Evolutionary conservation across 1,284 basidiomycete species (phyloP), one percentile per base, ranked within the genome.

Genomic region (Rhodotorula sp.): DNA sequence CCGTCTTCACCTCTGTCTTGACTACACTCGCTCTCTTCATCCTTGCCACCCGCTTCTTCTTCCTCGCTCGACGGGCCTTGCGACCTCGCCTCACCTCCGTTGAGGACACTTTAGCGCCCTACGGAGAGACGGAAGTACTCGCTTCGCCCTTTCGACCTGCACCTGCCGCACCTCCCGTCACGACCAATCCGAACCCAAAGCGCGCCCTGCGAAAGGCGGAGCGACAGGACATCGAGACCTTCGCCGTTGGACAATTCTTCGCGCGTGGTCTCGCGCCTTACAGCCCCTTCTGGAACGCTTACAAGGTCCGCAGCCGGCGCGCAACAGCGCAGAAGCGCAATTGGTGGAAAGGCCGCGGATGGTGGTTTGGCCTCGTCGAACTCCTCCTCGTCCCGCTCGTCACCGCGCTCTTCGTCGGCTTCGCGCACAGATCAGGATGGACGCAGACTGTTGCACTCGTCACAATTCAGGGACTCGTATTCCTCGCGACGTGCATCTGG

Each of bases 391-490:
- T 79, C 10, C 78, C 80, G 54, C 80, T 84, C 57, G 77, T 79
- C 71, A 88, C 88, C 74, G 85, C 92, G 0, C 81, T 88, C 39
- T 87, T 93, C 78, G 88, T 90, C 73, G 86, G 88, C 1, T 90
- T 91, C 73, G 90, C 85, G 27, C 62, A 71, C 72, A 76, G 79
- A 8, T 85, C 85, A 67, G 89, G 88, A 6, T 84, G 86, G 74
- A 86, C 85, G 0, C 92, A 95, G 77, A 83, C 92, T 59, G 84
- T 89, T 71, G 81, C 87, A 46, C 83, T 90, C 67, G 80, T 94
- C 66, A 81, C 89, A 70, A 80, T 90, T 58, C 92, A 95, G 79
- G 78, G 85, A 55, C 78, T 85, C 44, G 79, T 89, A 19, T 81
- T 94, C 36, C 78, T 85, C 57, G 79, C 83, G 2, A 79, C 89